Evolutionary conservation across 257 asterid species (phyloP).

Genomic region (Solanum piurae): DNA sequence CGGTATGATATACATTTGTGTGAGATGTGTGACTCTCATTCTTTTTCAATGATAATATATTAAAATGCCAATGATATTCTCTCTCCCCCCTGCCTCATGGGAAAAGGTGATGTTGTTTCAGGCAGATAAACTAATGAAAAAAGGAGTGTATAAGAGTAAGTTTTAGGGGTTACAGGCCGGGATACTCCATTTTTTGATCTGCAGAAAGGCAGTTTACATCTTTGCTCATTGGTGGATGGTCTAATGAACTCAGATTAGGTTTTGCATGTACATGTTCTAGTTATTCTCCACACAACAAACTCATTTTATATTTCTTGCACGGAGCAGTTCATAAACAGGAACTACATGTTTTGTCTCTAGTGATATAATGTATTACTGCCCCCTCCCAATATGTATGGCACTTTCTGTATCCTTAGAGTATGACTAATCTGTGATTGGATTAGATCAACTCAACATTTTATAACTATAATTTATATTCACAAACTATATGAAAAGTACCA

Average conservation of each 20-base stretch:
- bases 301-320: background rate
- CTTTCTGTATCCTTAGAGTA: background rate
- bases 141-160: background rate
- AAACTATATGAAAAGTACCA: background rate
- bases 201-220: background rate
- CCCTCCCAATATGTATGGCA: background rate
- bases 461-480: background rate
- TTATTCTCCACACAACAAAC: background rate
- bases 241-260: background rate
- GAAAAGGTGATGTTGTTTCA: background rate
- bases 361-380: background rate
- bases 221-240: background rate
- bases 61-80: background rate
- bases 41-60: background rate
- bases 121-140: background rate
- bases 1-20: background rate
- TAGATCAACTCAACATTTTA: background rate
- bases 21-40: background rate
- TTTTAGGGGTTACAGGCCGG: background rate
- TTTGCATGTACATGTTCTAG: background rate
- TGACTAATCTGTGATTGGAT: background rate
- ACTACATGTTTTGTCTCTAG: background rate
- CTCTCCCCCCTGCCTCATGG: too few species aligned
- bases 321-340: background rate
- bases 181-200: background rate